These are phyloP conservation scores for Lasiodiplodia hormozganensis DNA, from an alignment of 2,329 filamentous ascomycete species.

Conservation along the genomic window DNA sequence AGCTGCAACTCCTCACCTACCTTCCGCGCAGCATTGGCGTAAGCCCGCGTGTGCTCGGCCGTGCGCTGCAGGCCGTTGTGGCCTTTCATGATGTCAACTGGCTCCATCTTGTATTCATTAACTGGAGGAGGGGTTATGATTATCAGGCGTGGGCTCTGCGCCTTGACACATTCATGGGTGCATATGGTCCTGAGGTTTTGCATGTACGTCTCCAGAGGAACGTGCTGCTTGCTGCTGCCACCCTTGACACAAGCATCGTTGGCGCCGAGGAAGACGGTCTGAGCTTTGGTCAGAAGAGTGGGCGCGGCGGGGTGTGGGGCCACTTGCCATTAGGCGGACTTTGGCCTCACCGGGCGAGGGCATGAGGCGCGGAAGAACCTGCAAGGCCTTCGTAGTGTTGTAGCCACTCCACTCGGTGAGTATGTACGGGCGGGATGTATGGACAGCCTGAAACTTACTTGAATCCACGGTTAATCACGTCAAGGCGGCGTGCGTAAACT, in stretches of 20 bases:
- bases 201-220: constrained; percentile 78
- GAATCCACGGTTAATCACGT: constrained; percentile 88
- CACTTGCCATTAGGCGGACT: constrained; percentile 69
- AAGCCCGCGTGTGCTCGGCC: constrained; percentile 68
- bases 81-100: constrained; percentile 51
- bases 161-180: constrained; percentile 71
- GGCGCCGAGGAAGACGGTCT: constrained; percentile 85
- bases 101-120: constrained; percentile 73
- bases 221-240: constrained; percentile 71
- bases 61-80: constrained; percentile 55
- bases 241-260: constrained; percentile 82
- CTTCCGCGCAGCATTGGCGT: constrained; percentile 69
- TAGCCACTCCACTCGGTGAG: constrained; percentile 66
- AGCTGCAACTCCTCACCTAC: constrained; percentile 64
- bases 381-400: constrained; percentile 77
- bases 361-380: constrained; percentile 73
- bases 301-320: not conserved
- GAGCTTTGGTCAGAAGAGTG: constrained; percentile 26
- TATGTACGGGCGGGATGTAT: not conserved
- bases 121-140: constrained; percentile 84
- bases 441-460: constrained; percentile 50
- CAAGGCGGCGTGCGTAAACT: constrained; percentile 79
- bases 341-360: constrained; percentile 67
- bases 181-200: constrained; percentile 75
- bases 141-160: constrained; percentile 75